Conservation (phyloP, 768 basidiomycete species). For the Pleurotus ostreatus region DNA sequence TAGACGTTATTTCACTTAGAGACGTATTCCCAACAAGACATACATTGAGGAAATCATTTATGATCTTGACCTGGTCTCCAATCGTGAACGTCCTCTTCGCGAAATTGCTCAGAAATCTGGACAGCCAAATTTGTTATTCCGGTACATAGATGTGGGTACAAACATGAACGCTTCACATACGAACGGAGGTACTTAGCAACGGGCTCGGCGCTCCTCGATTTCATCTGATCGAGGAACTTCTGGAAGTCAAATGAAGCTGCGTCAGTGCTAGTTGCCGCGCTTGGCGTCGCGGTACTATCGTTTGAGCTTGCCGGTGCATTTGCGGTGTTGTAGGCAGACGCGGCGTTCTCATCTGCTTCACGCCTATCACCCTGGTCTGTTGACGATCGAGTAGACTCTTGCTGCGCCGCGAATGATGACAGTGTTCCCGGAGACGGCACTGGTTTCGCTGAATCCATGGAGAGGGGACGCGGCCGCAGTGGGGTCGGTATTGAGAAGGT, state of each 20-base stretch:
- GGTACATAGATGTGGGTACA: background rate
- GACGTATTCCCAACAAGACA: slow-evolving; percentile 19
- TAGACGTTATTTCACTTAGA: background rate
- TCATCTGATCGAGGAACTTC: slow-evolving; percentile 93
- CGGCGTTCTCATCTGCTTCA: background rate
- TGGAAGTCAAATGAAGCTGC: slow-evolving; percentile 82
- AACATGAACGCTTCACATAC: slow-evolving; percentile 42
- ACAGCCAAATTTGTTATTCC: background rate
- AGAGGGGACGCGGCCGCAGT: slow-evolving; percentile 48
- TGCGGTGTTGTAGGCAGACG: background rate
- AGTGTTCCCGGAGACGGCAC: slow-evolving; percentile 55
- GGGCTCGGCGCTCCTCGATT: slow-evolving; percentile 80
- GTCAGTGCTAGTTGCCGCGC: slow-evolving; percentile 18
- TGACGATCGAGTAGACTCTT: slow-evolving; percentile 22
- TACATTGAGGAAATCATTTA: slow-evolving; percentile 89
- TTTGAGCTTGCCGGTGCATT: slow-evolving; percentile 12
- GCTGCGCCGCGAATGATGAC: slow-evolving; percentile 51
- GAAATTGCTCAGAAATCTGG: slow-evolving; percentile 90
- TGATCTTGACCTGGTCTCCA: slow-evolving; percentile 90
- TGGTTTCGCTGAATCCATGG: slow-evolving; percentile 55
- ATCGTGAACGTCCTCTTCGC: slow-evolving; percentile 89
- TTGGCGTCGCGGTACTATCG: slow-evolving; percentile 10
- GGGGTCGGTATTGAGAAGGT: slow-evolving; percentile 55
- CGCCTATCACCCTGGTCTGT: slow-evolving; percentile 3
- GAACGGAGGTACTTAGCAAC: slow-evolving; percentile 94